These are phyloP conservation scores for Pseudocercospora musae DNA, from an alignment of 2,329 filamentous ascomycete genomes.

Conservation along the genomic window DNA sequence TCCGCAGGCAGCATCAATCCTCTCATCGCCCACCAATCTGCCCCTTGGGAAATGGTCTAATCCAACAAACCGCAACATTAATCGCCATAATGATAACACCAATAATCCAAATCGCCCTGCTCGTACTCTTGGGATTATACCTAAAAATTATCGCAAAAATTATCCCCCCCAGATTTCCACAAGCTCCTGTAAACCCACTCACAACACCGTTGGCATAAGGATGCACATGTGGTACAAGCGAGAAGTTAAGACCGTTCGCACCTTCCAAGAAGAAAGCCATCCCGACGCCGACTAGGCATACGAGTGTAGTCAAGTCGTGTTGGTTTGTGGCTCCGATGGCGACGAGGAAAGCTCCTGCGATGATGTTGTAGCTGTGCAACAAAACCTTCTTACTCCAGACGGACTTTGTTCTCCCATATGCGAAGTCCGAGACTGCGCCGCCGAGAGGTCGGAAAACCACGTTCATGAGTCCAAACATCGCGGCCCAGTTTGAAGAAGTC, in stretches of 20 bases:
- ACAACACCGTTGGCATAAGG: constrained; percentile 77
- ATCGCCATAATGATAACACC: constrained; percentile 70
- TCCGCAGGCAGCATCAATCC: not conserved
- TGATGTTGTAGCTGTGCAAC: constrained; percentile 54
- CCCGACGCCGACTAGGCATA: constrained; percentile 71
- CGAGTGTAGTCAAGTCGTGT: constrained; percentile 61
- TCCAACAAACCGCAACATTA: constrained; percentile 64
- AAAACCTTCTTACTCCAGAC: constrained; percentile 65
- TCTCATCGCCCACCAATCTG: constrained; percentile 48
- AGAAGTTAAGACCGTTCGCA: constrained; percentile 82
- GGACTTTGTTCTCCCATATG: constrained; percentile 50
- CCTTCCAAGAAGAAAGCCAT: constrained; percentile 81
- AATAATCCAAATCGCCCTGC: constrained; percentile 71
- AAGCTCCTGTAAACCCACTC: constrained; percentile 73
- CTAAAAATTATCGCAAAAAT: constrained; percentile 81
- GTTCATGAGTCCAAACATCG: constrained; percentile 75
- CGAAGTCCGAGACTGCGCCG: constrained; percentile 57
- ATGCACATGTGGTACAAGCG: constrained; percentile 81
- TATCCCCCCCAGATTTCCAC: constrained; percentile 81
- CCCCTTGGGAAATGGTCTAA: constrained; percentile 55
- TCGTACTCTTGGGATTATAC: constrained; percentile 44
- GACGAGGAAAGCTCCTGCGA: constrained; percentile 59
- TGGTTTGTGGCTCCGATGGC: constrained; percentile 64
- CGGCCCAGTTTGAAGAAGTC: constrained; percentile 58
- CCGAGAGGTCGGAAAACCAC: constrained; percentile 64